These are phyloP conservation scores for Parascedosporium putredinis DNA, from an alignment of 2,329 filamentous ascomycete genomes.

Conservation along the genomic window DNA sequence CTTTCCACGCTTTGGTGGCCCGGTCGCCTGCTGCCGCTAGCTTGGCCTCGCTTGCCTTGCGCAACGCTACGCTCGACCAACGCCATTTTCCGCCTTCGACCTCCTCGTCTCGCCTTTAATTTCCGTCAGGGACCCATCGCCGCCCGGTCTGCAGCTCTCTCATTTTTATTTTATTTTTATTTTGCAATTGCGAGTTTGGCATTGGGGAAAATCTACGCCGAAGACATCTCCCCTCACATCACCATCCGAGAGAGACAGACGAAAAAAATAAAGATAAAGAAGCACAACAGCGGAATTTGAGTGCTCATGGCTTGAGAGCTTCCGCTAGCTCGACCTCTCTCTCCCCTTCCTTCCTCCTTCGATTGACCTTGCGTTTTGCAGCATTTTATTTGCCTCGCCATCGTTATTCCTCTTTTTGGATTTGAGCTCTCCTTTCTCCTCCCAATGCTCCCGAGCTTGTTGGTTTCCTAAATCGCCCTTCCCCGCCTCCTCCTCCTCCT, in stretches of 20 bases:
- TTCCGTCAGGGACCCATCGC: background rate
- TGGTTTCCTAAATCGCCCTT: background rate
- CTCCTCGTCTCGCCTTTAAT: background rate
- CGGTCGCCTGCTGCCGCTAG: background rate
- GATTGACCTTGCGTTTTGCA: background rate
- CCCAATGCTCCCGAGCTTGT: background rate
- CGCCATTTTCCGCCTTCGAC: background rate
- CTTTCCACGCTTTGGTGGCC: background rate
- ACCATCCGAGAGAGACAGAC: no score
- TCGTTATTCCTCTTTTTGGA: background rate
- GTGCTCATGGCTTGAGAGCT: background rate
- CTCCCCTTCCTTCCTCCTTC: background rate
- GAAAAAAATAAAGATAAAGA: background rate
- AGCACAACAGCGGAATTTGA: background rate
- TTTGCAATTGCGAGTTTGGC: no score
- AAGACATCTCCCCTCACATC: no score
- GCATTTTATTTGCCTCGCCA: background rate
- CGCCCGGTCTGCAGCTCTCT: no score
- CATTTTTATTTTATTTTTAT: no score
- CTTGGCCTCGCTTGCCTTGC: background rate
- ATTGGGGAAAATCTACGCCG: no score
- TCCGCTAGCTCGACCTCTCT: background rate
- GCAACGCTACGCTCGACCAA: background rate
- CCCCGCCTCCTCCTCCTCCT: conserved; percentile 10
- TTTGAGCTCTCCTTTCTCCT: no score